Evolutionary conservation across 345 rosid genomes (phyloP), one percentile per base, ranked within the genome.

Genomic region (Hibiscus tridactylites): DNA sequence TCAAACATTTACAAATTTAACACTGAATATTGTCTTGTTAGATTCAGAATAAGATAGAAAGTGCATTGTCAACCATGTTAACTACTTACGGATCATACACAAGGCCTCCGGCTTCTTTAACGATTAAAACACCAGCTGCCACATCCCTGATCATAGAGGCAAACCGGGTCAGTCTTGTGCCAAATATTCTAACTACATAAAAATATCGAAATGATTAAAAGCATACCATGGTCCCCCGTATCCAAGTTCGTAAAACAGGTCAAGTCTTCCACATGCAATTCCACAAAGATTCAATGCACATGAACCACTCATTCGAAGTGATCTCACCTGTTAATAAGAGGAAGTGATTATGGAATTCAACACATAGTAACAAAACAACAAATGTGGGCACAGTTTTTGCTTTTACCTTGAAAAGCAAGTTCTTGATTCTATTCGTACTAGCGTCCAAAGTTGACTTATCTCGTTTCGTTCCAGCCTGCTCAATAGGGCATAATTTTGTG

Each of bases 201-300:
- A 56, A 54, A 21, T 28, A 21, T 24, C 26, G 15, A 57, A 42
- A 39, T 9, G 12, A 15, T 12, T 58, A 35, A 60, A 68, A 67
- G 53, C 75, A 13, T 83, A 94, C 98, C 99, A 95, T 75, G 98
- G 96, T 72, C 99, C 97, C 24, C 99, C 98, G 24, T 77, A 92
- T 62, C 97, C 97, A 11, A 84, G 24, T 84, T 87, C 91, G 61
- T 90, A 92, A 77, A 95, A 90, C 72, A 95, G 78, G 78, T 92
- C 99, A 64, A 77, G 84, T 76, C 97, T 87, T 74, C 97, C 96
- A 68, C 96, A 89, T 0, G 97, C 99, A 21, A 95, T 72, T 39
- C 96, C 92, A 50, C 98, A 95, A 24, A 92, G 99, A 84, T 95
- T 85, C 76, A 92, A 76, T 47, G 99, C 98, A 61, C 99, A 95